Percentiles rank a stretch among this genome's conserved stretches.
Conservation (phyloP, 768 basidiomycete genomes). For the Suillus americanus region DNA sequence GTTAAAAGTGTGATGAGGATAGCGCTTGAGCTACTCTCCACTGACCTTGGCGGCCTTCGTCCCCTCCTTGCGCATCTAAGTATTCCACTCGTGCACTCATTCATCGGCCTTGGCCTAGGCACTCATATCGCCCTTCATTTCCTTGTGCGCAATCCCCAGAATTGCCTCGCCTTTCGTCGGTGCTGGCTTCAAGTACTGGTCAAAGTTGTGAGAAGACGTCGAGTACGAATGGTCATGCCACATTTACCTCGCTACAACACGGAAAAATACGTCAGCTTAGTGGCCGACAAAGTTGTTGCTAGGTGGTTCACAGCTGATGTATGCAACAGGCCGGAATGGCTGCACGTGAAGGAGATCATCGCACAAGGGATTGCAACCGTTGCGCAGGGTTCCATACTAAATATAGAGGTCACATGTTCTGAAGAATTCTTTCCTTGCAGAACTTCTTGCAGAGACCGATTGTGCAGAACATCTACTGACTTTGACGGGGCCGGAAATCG, state of each 20-base stretch:
- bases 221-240: background rate
- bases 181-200: background rate
- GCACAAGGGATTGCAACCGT: too few species aligned
- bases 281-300: background rate
- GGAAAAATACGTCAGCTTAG: background rate
- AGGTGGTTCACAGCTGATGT: background rate
- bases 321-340: background rate
- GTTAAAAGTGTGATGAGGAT: background rate
- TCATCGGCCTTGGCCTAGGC: background rate
- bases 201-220: background rate
- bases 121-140: background rate
- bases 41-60: background rate
- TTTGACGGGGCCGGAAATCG: too few species aligned
- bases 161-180: background rate
- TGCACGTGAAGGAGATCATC: background rate
- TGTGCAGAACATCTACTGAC: too few species aligned
- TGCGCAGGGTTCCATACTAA: background rate
- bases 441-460: too few species aligned
- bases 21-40: background rate
- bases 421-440: too few species aligned
- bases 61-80: background rate
- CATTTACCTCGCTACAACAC: background rate
- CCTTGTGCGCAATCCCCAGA: background rate
- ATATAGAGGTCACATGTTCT: too few species aligned
- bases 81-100: background rate